Base-by-base conservation (phyloP, 2,329 filamentous ascomycete species). In the Cladosporium sp. region DNA sequence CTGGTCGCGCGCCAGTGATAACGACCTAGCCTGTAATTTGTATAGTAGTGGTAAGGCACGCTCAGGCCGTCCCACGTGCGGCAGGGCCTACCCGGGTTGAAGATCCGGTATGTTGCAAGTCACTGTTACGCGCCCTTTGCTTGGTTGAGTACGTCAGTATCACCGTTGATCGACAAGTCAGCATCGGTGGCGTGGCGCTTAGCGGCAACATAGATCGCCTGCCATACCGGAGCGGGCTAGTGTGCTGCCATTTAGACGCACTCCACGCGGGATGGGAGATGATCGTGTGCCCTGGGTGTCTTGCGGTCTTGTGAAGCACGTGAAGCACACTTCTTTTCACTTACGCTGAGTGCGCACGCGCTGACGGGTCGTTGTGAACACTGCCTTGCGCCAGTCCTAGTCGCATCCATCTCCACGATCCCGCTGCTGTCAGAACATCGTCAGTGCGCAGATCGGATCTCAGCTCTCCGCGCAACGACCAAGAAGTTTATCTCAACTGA, bases 401-500 rank as follows among this genome's bases (percentile, higher is more conserved):
- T n/a, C 9, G 3, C 22, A 28, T n/a, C 3, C 2, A 34, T 20
- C 10, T 10, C 2, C 10, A 32, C 9, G 28, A 4, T 25, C 19
- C 2, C 24, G 8, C 17, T 28, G 13, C 17, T 28, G 13, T 10
- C 45, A 48, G 6, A 17, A 1, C 25, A 19, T 13, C n/a, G n/a
- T 19, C 39, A 45, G 42, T 22, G 20, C 25, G n/a, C 47, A 37
- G 19, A 4, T 25, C 32, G 24, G n/a, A 55, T 55, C 52, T 37
- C 40, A 32, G 28, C 28, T 32, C 39, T 47, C 51, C 28, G n/a
- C 32, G 35, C 9, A 36, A 24, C 39, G 50, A 25, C 25, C 48
- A 44, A 42, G 50, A 44, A 53, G 50, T 55, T n/a, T 55, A 55
- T 55, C 51, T 55, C 40, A 22, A 22, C 45, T 22, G 4, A 15